phyloP scores from a whole-genome alignment of 1,284 basidiomycete species.

The Sanghuangporus weigelae region DNA sequence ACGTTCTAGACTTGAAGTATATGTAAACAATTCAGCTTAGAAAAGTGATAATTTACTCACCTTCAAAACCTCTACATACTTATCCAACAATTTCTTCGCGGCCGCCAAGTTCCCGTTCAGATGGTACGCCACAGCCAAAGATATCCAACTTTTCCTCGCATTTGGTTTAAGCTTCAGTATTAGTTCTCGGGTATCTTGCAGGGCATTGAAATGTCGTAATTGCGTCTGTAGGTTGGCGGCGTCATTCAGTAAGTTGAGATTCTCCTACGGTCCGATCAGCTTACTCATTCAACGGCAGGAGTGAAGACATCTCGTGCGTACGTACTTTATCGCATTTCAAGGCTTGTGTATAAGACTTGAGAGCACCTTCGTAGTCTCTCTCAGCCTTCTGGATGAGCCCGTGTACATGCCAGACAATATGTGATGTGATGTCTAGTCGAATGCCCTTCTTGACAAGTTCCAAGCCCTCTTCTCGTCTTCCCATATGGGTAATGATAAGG shows the following conservation, averaged over 20 bases:
- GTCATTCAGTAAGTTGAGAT: constrained; percentile 91
- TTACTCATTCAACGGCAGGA: neutral
- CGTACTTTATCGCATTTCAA: constrained; percentile 84
- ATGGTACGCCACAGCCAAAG: constrained; percentile 84
- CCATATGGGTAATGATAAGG: constrained; percentile 80
- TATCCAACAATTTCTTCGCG: constrained; percentile 71
- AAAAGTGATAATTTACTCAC: constrained; percentile 30
- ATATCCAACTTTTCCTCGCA: constrained; percentile 87
- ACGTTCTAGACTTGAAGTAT: constrained; percentile 47
- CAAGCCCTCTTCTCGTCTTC: constrained; percentile 78
- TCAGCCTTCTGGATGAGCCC: constrained; percentile 91
- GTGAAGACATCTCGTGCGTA: constrained; percentile 34
- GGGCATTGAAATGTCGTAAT: constrained; percentile 75
- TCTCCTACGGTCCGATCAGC: constrained; percentile 55
- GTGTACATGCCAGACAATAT: constrained; percentile 98
- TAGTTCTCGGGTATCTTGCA: constrained; percentile 81
- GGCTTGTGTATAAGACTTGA: constrained; percentile 52
- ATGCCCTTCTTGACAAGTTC: constrained; percentile 87
- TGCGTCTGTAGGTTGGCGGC: constrained; percentile 89
- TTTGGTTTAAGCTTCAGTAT: constrained; percentile 82
- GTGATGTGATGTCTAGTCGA: constrained; percentile 83
- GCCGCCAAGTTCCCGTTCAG: constrained; percentile 73
- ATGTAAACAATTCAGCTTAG: constrained; percentile 10
- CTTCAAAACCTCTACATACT: constrained; percentile 61
- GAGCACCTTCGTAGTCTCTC: constrained; percentile 64